Conservation (phyloP, 306 rosid genomes). For the Malus sylvestris region DNA sequence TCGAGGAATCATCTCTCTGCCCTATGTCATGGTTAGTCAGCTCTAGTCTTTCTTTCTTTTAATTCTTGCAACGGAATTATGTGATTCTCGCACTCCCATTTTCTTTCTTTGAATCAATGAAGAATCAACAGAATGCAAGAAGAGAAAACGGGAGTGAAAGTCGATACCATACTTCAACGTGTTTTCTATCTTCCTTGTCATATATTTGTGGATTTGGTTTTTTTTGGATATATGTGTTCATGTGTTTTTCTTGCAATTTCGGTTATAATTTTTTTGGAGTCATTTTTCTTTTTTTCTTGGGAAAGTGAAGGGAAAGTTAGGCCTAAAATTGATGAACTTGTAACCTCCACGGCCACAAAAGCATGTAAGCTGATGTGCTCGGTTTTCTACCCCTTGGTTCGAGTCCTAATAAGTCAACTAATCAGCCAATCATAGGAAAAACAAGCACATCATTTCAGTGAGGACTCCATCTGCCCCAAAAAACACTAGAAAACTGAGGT, state of each 20-base stretch:
- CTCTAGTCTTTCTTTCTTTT: neutral
- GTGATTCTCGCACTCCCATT: neutral
- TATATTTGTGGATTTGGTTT: neutral
- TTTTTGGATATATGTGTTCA: neutral
- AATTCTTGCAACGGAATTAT: neutral
- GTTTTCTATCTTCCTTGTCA: neutral
- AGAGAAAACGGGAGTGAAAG: no score
- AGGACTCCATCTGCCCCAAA: neutral
- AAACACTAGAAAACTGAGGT: neutral
- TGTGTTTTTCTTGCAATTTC: neutral
- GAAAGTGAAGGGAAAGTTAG: neutral
- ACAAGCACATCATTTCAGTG: no score
- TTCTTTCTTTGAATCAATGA: no score
- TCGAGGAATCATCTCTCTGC: constrained; percentile 33
- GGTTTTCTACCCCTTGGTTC: neutral
- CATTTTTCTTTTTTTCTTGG: neutral
- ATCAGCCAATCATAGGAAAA: no score
- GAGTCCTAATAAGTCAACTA: neutral
- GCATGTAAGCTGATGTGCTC: neutral
- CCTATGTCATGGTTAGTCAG: constrained; percentile 47
- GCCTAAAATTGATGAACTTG: constrained; percentile 12
- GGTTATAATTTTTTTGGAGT: neutral
- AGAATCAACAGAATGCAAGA: neutral
- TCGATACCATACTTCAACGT: neutral
- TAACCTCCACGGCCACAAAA: constrained; percentile 18